Base-by-base conservation (phyloP, 169 alveolate species). In the Eimeria necatrix region DNA sequence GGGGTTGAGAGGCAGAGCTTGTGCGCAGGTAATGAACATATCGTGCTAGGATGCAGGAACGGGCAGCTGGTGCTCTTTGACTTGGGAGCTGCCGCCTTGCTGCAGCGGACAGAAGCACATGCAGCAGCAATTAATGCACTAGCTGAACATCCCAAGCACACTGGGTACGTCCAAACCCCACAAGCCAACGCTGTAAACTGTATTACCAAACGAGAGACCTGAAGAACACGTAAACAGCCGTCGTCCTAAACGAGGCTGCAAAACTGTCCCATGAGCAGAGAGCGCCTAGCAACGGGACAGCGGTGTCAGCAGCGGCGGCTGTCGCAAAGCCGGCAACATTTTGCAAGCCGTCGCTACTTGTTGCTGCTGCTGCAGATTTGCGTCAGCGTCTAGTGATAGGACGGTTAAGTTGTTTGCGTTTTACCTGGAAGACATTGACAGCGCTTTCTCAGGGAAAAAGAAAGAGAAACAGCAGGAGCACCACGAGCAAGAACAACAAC, bases 341-440 rank as follows among this genome's bases (percentile, higher is more conserved):
- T 56, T 56, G 12, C 68, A 56, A 14, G 68, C 22, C 22, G 68
- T 56, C 20, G 68, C 20, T 56, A 14, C 56, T 56, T 9, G 59
- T 56, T 9, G 41, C 51, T 24, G 7, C 9, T 24, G 59, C n/a
- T 10, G 14, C 56, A 94, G 96, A 14, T 96, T 96, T 92, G 95
- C 95, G 48, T 97, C 98, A 5, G 97, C 95, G 4, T 97, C 97
- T 16, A 96, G 94, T 49, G 98, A 97, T 91, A 96, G 96, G 71
- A 83, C 81, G 59, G 68, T 97, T 74, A 96, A 96, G 93, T 22
- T 96, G 49, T 97, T 95, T 74, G 86, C 76, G 73, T 94, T 96
- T 74, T 89, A 89, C 22, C 53, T 83, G 61, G 81, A 78, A 41
- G 83, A 68, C 68, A 26, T 4, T 41, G 46, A 8, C 41, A 8